A percentile compares a stretch with the other conserved stretches of the same genome.
Evolutionary conservation across 2,329 filamentous ascomycete species (phyloP).

Genomic region (Rhynchosporium agropyri): DNA sequence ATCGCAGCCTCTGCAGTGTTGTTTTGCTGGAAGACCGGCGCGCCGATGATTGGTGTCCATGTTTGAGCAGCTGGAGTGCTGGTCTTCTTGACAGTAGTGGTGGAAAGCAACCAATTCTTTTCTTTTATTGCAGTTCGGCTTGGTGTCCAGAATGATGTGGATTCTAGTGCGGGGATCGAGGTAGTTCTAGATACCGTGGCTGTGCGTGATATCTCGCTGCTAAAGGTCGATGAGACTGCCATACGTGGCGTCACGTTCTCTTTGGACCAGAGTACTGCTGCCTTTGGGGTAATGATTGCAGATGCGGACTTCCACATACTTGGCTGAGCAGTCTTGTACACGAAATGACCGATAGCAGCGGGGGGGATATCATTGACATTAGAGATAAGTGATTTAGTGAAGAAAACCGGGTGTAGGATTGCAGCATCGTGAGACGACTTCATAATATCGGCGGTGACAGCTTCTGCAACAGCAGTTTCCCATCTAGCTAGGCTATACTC

Average conservation of each 20-base stretch:
- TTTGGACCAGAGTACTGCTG: slow-evolving; percentile 23
- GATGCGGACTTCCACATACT: slow-evolving; percentile 18
- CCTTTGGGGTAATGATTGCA: not conserved
- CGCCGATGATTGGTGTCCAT: slow-evolving; percentile 19
- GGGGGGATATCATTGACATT: slow-evolving; percentile 29
- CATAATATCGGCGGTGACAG: slow-evolving; percentile 19
- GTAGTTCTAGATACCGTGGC: slow-evolving; percentile 6
- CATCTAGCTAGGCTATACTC: slow-evolving; percentile 26
- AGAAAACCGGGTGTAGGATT: slow-evolving; percentile 35
- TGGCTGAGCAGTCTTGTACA: slow-evolving; percentile 1
- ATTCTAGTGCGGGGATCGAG: slow-evolving; percentile 22
- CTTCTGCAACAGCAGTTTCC: slow-evolving; percentile 31
- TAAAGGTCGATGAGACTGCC: not conserved
- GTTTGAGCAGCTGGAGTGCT: slow-evolving; percentile 4
- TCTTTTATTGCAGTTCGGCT: not conserved
- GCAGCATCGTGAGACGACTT: slow-evolving; percentile 25
- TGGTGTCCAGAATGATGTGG: slow-evolving; percentile 23
- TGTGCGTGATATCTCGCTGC: slow-evolving; percentile 18
- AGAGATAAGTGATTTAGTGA: slow-evolving; percentile 28
- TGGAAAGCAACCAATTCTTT: slow-evolving; percentile 18
- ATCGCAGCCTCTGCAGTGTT: slow-evolving; percentile 3
- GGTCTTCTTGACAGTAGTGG: not conserved
- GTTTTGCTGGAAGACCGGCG: not conserved
- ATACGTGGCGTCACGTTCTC: not conserved
- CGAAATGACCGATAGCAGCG: slow-evolving; percentile 30